Conservation (phyloP, 768 basidiomycete genomes). For the Trametes cinnabarina region DNA sequence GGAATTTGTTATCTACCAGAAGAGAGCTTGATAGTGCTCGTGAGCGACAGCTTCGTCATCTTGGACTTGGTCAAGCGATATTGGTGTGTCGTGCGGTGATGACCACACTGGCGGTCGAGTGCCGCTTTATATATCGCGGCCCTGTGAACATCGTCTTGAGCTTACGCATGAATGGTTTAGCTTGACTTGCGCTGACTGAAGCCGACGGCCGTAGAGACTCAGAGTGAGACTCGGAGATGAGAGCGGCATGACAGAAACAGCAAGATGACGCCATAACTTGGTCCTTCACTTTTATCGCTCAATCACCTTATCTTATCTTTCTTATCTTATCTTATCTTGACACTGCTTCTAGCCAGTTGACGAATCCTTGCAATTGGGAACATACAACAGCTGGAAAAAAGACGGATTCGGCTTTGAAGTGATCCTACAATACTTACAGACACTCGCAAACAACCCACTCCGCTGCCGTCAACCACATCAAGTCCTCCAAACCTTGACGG, state of each 20-base stretch:
- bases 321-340: constrained; percentile 6
- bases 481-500: constrained; percentile 77
- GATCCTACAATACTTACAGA: not conserved
- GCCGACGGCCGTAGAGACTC: too few relatives aligned
- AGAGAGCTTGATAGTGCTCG: constrained; percentile 33
- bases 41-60: constrained; percentile 27
- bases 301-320: not conserved
- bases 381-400: too few relatives aligned
- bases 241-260: not conserved
- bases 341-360: not conserved
- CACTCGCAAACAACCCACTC: too few relatives aligned
- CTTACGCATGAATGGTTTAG: too few relatives aligned
- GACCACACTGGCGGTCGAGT: not conserved
- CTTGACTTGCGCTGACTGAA: too few relatives aligned
- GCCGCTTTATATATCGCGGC: not conserved
- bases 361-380: too few relatives aligned
- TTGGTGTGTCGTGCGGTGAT: not conserved
- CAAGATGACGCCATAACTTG: too few relatives aligned
- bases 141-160: not conserved
- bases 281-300: too few relatives aligned
- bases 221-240: too few relatives aligned
- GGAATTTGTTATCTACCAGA: constrained; percentile 32
- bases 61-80: too few relatives aligned
- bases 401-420: too few relatives aligned
- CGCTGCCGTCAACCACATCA: not conserved